A percentile compares a stretch with the other conserved stretches of the same genome.
Evolutionary conservation across 2,329 filamentous ascomycete genomes (phyloP).

Genomic region (Sphaerulina populicola): DNA sequence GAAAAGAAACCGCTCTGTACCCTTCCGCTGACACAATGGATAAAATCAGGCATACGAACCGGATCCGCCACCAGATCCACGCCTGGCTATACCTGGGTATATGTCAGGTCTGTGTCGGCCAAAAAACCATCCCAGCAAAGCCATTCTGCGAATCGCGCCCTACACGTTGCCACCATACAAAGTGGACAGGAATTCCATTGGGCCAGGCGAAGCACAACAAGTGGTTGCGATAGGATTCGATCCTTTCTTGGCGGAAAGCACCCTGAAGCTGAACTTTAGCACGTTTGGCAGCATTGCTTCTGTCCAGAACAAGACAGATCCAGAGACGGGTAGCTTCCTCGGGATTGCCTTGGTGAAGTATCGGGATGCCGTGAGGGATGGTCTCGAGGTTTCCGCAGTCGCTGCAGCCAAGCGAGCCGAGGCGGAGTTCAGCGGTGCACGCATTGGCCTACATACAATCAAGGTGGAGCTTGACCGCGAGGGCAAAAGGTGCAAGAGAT

Average conservation of each 20-base stretch:
- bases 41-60: constrained; percentile 49
- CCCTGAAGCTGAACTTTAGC: constrained; percentile 63
- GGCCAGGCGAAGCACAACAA: constrained; percentile 80
- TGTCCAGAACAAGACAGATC: constrained; percentile 90
- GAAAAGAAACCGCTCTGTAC: constrained; percentile 32
- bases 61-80: constrained; percentile 75
- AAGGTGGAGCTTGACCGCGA: constrained; percentile 84
- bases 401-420: constrained; percentile 76
- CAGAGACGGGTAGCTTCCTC: constrained; percentile 84
- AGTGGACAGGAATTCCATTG: constrained; percentile 79
- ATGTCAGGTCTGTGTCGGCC: constrained; percentile 43
- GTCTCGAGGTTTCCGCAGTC: constrained; percentile 56
- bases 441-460: constrained; percentile 68
- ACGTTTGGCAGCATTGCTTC: constrained; percentile 81
- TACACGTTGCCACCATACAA: constrained; percentile 75
- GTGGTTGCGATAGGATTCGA: constrained; percentile 96
- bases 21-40: constrained; percentile 34
- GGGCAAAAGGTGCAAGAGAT: constrained; percentile 68
- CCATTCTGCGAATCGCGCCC: constrained; percentile 60
- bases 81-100: constrained; percentile 60
- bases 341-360: constrained; percentile 90
- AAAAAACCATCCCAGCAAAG: constrained; percentile 55
- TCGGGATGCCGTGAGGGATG: constrained; percentile 57
- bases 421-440: constrained; percentile 65
- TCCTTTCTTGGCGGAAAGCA: constrained; percentile 68